Base-by-base conservation (phyloP, 192 early-diverging fungal species). In the Phycomyces nitens region DNA sequence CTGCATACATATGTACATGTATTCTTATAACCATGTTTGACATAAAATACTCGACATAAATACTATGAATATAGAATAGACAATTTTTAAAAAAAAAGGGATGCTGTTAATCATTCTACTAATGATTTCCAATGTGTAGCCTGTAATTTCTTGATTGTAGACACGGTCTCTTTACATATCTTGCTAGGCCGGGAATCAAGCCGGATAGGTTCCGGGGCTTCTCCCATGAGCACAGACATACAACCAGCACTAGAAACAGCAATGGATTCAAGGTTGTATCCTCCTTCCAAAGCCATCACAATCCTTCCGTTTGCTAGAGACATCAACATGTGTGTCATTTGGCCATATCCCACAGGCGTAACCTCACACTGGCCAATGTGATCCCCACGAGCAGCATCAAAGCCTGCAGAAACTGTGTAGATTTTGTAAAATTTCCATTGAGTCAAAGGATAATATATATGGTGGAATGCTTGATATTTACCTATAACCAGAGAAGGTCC, bases 321-420 rank as follows among this genome's bases (percentile, higher is more conserved):
- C 56, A 84, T 89, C 10, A 98, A 74, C 84, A 92, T 79, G 38
- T 88, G 80, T 7, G 94, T 95, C 91, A 98, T 91, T 39, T 90
- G 84, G 1, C 90, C 92, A 72, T 89, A 98, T 21, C 90, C 87
- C 2, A 71, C 78, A 0, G 94, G 94, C 7, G 89, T 81, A 10
- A 98, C 88, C 5, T 84, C 57, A 63, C 92, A 95, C 52, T 84
- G 80, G 21, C 95, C 95, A 24, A 96, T 84, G 14, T 84, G 85
- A 64, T 98, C 95, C 41, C 87, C 88, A 50, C 55, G 53, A 3
- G 93, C 93, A 1, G 92, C 94, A 73, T 98, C 95, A 67, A 96
- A 98, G 11, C 95, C 95, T 9, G 91, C 85, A 0, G 92, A 90
- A 1, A 98, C 93, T 78, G 69, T 16, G 15, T 39, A 39, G 26